phyloP scores from a whole-genome alignment of 2,329 filamentous ascomycete genomes.

The Penicillium sp. region DNA sequence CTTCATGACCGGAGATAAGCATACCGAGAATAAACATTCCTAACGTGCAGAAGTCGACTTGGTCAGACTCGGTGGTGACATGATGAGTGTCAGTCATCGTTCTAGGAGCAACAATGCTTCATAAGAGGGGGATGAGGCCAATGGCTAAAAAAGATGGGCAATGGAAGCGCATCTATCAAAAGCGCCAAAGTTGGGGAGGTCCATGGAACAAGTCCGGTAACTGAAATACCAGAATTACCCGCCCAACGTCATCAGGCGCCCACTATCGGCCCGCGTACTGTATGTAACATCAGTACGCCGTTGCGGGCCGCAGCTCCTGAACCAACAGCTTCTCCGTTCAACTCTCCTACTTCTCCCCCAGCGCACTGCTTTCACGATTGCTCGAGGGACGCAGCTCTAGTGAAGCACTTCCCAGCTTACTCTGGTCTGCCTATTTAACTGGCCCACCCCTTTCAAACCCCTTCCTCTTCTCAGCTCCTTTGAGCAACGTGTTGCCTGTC shows the following conservation, averaged over 20 bases:
- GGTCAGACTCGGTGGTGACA: not conserved
- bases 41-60: slow-evolving; percentile 62
- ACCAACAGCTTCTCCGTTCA: slow-evolving; percentile 21
- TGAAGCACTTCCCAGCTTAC: not conserved
- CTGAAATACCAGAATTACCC: slow-evolving; percentile 23
- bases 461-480: slow-evolving; percentile 10
- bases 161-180: slow-evolving; percentile 14
- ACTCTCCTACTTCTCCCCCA: slow-evolving; percentile 9
- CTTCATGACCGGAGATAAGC: slow-evolving; percentile 10
- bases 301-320: slow-evolving; percentile 22
- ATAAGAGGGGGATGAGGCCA: not conserved
- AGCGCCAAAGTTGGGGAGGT: slow-evolving; percentile 11
- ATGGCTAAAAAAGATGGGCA: slow-evolving; percentile 2
- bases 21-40: slow-evolving; percentile 69
- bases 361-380: slow-evolving; percentile 5
- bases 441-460: not conserved
- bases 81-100: slow-evolving; percentile 22
- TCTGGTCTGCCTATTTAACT: not conserved
- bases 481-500: slow-evolving; percentile 29
- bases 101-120: not conserved
- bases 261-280: not conserved
- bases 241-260: slow-evolving; percentile 9
- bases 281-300: slow-evolving; percentile 15
- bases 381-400: not conserved
- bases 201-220: slow-evolving; percentile 11